Conservation (phyloP, 2,329 filamentous ascomycete genomes). For the Clarireedia hainanense region DNA sequence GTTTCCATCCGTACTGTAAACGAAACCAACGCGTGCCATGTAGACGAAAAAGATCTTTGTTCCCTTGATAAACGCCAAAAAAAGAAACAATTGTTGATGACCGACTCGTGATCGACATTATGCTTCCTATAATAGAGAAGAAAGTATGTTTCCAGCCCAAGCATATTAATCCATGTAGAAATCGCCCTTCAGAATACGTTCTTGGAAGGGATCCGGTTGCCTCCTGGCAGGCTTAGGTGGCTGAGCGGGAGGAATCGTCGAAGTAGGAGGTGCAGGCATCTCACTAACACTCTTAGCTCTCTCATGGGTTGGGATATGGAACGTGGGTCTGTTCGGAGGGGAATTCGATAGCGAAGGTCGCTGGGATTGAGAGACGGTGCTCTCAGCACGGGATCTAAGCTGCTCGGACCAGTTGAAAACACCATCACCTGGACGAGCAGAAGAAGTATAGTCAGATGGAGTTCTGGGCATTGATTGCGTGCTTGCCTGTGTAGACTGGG, state of each 20-base stretch:
- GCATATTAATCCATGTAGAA: slow-evolving; percentile 82
- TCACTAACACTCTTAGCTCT: slow-evolving; percentile 63
- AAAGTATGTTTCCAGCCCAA: background rate
- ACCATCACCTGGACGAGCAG: slow-evolving; percentile 68
- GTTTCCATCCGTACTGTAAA: slow-evolving; percentile 9
- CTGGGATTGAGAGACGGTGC: slow-evolving; percentile 50
- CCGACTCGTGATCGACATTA: background rate
- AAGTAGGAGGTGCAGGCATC: slow-evolving; percentile 47
- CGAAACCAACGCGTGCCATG: background rate
- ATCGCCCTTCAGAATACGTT: slow-evolving; percentile 93
- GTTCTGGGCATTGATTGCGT: slow-evolving; percentile 46
- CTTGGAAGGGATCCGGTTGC: slow-evolving; percentile 91
- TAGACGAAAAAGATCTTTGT: background rate
- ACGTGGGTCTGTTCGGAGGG: slow-evolving; percentile 34
- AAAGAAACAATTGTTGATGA: background rate
- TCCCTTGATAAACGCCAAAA: background rate
- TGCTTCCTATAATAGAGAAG: background rate
- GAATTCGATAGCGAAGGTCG: slow-evolving; percentile 49
- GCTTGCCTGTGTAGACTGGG: slow-evolving; percentile 44
- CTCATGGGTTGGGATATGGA: slow-evolving; percentile 41
- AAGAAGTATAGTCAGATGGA: slow-evolving; percentile 55
- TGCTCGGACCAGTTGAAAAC: slow-evolving; percentile 97
- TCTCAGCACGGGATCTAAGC: slow-evolving; percentile 84
- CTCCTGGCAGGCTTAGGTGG: slow-evolving; percentile 36
- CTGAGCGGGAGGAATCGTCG: slow-evolving; percentile 34